Evolutionary conservation across 805 yeast genomes (phyloP).

Genomic region (Hanseniaspora lachancei): DNA sequence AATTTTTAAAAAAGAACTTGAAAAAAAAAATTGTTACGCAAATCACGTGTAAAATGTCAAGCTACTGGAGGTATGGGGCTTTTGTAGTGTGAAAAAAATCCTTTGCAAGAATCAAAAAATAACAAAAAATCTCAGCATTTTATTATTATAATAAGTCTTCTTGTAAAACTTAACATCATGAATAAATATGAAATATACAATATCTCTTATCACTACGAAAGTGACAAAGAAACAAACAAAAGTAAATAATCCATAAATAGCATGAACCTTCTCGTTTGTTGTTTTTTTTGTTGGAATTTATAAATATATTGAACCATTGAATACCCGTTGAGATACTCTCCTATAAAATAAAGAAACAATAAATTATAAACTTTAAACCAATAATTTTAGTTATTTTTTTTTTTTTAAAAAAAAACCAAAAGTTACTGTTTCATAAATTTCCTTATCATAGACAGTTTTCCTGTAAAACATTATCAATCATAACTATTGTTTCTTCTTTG

Average conservation of each 20-base stretch:
- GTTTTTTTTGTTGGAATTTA: background rate
- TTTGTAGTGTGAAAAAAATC: too few relatives aligned
- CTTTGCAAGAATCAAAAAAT: too few relatives aligned
- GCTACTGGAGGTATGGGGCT: too few relatives aligned
- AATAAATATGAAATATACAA: conserved; percentile 8
- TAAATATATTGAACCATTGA: background rate
- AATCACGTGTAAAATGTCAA: background rate
- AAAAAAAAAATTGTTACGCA: background rate
- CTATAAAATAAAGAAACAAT: too few relatives aligned
- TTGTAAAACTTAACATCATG: background rate
- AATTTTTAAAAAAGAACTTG: background rate
- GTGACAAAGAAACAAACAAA: background rate
- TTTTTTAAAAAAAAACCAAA: background rate
- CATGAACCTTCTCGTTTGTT: too few relatives aligned
- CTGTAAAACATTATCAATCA: too few relatives aligned
- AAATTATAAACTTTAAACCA: background rate
- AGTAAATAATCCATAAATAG: background rate
- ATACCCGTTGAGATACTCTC: background rate
- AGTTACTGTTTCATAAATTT: too few relatives aligned
- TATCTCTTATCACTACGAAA: background rate
- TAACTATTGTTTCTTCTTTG: background rate
- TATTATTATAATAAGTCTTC: background rate
- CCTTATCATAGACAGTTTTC: background rate
- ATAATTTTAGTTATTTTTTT: background rate
- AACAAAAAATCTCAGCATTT: too few relatives aligned